Percentiles rank a stretch among this genome's conserved stretches.
These are phyloP conservation scores for Verticillium albo-atrum DNA, from an alignment of 2,329 filamentous ascomycete genomes.

Conservation along the genomic window DNA sequence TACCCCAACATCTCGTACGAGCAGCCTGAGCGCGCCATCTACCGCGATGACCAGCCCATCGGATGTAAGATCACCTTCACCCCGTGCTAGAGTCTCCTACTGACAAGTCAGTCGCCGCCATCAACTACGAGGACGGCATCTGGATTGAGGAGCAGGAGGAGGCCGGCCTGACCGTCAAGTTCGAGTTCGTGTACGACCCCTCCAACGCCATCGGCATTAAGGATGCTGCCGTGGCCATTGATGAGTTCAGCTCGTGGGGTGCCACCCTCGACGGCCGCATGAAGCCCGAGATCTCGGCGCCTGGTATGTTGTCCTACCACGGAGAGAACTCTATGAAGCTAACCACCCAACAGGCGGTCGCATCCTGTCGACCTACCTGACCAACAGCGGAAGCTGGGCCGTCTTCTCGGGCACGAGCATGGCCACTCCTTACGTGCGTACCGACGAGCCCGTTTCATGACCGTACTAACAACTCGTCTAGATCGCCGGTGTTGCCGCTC, in stretches of 20 bases:
- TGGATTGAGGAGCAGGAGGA: slow-evolving; percentile 4
- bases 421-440: slow-evolving; percentile 7
- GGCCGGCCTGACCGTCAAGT: neutral
- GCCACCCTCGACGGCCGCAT: slow-evolving; percentile 54
- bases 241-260: slow-evolving; percentile 53
- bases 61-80: slow-evolving; percentile 2
- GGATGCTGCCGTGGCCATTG: slow-evolving; percentile 15
- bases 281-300: slow-evolving; percentile 50
- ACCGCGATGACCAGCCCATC: slow-evolving; percentile 2
- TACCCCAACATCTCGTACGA: neutral
- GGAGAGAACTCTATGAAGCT: neutral
- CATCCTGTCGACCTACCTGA: slow-evolving; percentile 3
- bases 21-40: slow-evolving; percentile 1
- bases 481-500: slow-evolving; percentile 9
- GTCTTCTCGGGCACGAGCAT: slow-evolving; percentile 13
- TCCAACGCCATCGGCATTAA: neutral
- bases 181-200: neutral
- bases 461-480: neutral
- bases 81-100: too few relatives aligned
- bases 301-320: slow-evolving; percentile 27
- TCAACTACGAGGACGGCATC: slow-evolving; percentile 2
- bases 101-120: neutral
- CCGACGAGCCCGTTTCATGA: too few relatives aligned
- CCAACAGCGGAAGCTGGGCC: slow-evolving; percentile 8
- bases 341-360: neutral